Percentiles rank a stretch among this genome's conserved stretches.
Evolutionary conservation across 2,329 filamentous ascomycete genomes (phyloP).

Genomic region (Botrytis fabae): DNA sequence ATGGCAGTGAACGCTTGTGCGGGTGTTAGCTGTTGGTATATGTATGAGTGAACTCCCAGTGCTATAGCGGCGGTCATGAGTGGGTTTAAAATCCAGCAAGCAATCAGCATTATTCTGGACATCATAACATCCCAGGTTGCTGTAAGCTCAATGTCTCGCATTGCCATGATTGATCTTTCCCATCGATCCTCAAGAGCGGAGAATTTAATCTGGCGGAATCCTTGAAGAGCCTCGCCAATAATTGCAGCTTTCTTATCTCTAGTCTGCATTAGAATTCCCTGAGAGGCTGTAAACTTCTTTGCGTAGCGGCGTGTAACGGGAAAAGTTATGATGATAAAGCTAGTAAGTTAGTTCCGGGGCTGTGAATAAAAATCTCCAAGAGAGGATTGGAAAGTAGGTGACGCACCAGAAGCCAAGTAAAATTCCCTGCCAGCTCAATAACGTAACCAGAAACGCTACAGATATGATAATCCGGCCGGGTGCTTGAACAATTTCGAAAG

Average conservation of each 20-base stretch:
- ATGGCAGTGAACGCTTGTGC: slow-evolving; percentile 78
- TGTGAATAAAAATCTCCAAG: background rate
- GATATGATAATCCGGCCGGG: slow-evolving; percentile 50
- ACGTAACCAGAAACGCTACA: slow-evolving; percentile 59
- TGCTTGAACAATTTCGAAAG: slow-evolving; percentile 51
- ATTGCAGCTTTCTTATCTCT: slow-evolving; percentile 73
- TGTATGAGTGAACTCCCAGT: slow-evolving; percentile 63
- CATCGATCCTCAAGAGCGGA: slow-evolving; percentile 73
- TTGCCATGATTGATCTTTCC: slow-evolving; percentile 65
- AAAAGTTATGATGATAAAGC: slow-evolving; percentile 58
- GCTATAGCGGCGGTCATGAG: slow-evolving; percentile 70
- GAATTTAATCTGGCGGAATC: slow-evolving; percentile 82
- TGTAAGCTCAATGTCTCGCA: slow-evolving; percentile 64
- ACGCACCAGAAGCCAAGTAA: slow-evolving; percentile 55
- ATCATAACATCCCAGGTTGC: slow-evolving; percentile 54
- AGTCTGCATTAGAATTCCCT: slow-evolving; percentile 69
- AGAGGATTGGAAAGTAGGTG: background rate
- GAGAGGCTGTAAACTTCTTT: slow-evolving; percentile 58
- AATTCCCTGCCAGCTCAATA: slow-evolving; percentile 70
- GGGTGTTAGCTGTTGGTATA: slow-evolving; percentile 62
- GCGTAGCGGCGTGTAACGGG: slow-evolving; percentile 56
- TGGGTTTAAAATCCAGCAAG: slow-evolving; percentile 67
- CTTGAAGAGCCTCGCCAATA: slow-evolving; percentile 71
- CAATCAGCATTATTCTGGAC: slow-evolving; percentile 27
- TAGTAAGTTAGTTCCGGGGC: slow-evolving; percentile 54